Evolutionary conservation across 805 yeast genomes (phyloP).

Genomic region (Lachancea waltii): DNA sequence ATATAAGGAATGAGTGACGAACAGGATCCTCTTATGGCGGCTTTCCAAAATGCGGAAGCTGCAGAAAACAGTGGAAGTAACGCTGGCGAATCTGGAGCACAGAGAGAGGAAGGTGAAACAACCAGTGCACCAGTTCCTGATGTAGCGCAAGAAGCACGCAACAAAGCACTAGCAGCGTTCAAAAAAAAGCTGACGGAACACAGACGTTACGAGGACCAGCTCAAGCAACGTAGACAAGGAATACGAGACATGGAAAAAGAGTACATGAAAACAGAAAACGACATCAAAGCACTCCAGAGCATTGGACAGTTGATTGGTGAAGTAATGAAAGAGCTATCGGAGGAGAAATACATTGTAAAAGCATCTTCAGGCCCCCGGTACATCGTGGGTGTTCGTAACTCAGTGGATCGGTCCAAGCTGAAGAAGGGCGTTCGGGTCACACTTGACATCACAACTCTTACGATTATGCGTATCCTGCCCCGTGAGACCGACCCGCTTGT

Average conservation of each 20-base stretch:
- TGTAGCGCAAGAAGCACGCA: constrained; percentile 52
- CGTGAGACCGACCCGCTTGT: constrained; percentile 98
- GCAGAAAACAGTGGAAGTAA: constrained; percentile 16
- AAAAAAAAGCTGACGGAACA: constrained; percentile 87
- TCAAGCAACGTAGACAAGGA: constrained; percentile 74
- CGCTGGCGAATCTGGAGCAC: constrained; percentile 21
- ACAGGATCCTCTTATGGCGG: constrained; percentile 71
- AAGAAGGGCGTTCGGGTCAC: constrained; percentile 96
- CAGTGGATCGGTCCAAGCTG: constrained; percentile 74
- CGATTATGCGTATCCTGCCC: constrained; percentile 95
- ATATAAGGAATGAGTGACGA: constrained; percentile 47
- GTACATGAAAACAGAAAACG: constrained; percentile 91
- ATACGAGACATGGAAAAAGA: constrained; percentile 79
- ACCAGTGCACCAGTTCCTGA: constrained; percentile 29
- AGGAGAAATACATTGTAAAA: constrained; percentile 90
- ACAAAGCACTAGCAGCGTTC: constrained; percentile 68
- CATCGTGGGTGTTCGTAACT: constrained; percentile 94
- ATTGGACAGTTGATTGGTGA: constrained; percentile 98
- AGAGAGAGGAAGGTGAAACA: constrained; percentile 30
- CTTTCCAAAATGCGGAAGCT: constrained; percentile 34
- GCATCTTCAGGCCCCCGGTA: constrained; percentile 97
- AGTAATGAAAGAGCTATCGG: constrained; percentile 89
- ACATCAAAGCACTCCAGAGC: constrained; percentile 92
- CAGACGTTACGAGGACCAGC: constrained; percentile 86
- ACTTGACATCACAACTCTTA: constrained; percentile 92